phyloP scores from a whole-genome alignment of 306 rosid genomes.

The Medicago ruthenica region DNA sequence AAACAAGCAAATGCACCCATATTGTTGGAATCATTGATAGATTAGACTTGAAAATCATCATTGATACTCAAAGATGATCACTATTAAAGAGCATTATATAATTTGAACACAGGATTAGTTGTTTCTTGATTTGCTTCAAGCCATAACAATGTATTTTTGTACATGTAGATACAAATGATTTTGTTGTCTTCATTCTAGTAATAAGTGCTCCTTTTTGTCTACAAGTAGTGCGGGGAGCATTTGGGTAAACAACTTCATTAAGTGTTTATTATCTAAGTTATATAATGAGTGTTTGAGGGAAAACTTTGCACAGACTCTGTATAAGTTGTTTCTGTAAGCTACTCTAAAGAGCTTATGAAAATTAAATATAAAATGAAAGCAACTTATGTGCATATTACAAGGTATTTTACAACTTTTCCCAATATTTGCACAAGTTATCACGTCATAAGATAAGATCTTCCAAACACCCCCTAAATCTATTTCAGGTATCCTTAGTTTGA shows the following conservation, averaged over 20 bases:
- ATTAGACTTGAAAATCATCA: constrained; percentile 23
- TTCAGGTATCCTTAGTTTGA: constrained; percentile 37
- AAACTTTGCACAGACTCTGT: background rate
- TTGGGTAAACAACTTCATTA: constrained; percentile 17
- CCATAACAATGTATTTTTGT: constrained; percentile 14
- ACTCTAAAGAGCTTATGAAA: background rate
- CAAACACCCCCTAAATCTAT: constrained; percentile 14
- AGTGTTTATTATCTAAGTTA: background rate
- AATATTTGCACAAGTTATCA: background rate
- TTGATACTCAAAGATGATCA: background rate
- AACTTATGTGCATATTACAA: background rate
- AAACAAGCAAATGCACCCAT: too few species aligned
- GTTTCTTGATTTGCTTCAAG: constrained; percentile 25
- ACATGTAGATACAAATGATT: too few species aligned
- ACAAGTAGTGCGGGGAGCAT: background rate
- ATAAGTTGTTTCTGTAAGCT: background rate
- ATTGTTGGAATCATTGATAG: background rate
- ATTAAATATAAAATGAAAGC: background rate
- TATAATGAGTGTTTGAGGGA: background rate
- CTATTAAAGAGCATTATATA: background rate
- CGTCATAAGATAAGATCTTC: constrained; percentile 1
- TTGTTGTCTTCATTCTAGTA: constrained; percentile 9
- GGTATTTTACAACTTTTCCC: background rate
- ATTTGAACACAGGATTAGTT: background rate
- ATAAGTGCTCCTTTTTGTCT: constrained; percentile 18